Conservation (phyloP, 2,329 filamentous ascomycete genomes). For the Fusarium sp. region DNA sequence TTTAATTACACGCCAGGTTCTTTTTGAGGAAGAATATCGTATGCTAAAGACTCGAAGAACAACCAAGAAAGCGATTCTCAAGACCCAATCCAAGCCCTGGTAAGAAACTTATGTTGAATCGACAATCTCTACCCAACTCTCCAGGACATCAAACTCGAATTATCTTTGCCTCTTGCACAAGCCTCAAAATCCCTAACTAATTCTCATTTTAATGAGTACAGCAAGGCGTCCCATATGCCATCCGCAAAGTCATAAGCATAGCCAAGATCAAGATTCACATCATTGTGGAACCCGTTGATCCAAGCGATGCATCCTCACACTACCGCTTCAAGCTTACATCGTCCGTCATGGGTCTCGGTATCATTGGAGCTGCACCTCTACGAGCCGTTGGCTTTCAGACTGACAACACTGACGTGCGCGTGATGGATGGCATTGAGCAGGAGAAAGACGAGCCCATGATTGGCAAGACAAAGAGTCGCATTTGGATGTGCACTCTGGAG, state of each 20-base stretch:
- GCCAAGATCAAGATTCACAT: not conserved
- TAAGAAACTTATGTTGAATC: not conserved
- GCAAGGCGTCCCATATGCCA: not conserved
- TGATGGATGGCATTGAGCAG: not conserved
- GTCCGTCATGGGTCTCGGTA: not conserved
- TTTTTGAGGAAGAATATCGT: not conserved
- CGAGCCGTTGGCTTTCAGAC: not conserved
- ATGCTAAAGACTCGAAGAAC: not conserved
- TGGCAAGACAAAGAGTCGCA: not conserved
- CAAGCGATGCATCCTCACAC: not conserved
- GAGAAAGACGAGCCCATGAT: not conserved
- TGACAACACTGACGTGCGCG: not conserved
- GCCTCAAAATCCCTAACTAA: accelerated
- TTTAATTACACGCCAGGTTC: not conserved
- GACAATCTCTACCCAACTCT: too few species aligned
- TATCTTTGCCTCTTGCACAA: accelerated
- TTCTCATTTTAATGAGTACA: accelerated
- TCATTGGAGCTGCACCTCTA: not conserved
- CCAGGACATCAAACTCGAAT: accelerated
- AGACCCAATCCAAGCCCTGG: not conserved
- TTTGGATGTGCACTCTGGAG: not conserved
- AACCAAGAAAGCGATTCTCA: not conserved
- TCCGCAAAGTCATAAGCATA: not conserved
- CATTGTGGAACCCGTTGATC: not conserved
- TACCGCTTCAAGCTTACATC: not conserved